Evolutionary conservation across 441 rosid genomes (phyloP).

Genomic region (Mallotus japonicus): DNA sequence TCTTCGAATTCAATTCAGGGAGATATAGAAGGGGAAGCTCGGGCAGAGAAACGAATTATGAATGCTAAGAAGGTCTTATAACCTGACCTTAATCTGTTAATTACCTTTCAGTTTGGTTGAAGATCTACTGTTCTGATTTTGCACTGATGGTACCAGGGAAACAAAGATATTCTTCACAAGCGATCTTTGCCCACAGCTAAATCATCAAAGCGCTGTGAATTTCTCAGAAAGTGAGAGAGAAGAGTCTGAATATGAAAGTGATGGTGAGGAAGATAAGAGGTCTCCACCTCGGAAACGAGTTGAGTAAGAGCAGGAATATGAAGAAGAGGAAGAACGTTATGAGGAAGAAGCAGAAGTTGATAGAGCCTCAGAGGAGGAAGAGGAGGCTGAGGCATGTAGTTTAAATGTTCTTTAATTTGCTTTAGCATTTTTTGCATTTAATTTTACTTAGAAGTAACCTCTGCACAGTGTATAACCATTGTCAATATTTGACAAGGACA

Average conservation of each 20-base stretch:
- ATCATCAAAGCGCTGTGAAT: conserved; percentile 55
- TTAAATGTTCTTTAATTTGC: background rate
- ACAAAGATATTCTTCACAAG: conserved; percentile 60
- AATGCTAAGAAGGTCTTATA: conserved; percentile 85
- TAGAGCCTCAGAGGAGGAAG: conserved; percentile 76
- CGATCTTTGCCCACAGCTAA: conserved; percentile 53
- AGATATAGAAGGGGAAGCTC: conserved; percentile 63
- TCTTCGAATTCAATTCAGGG: conserved; percentile 8
- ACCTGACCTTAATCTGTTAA: conserved; percentile 1
- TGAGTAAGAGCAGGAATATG: conserved; percentile 75
- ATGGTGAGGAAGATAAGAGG: conserved; percentile 77
- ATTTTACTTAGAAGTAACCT: background rate
- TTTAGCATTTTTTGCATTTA: background rate
- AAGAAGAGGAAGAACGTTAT: conserved; percentile 64
- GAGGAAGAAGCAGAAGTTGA: conserved; percentile 53
- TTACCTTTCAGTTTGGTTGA: background rate
- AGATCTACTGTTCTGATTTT: conserved; percentile 21
- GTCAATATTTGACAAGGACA: too few relatives aligned
- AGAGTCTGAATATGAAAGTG: conserved; percentile 92
- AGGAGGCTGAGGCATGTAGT: conserved; percentile 57
- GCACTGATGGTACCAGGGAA: conserved; percentile 44
- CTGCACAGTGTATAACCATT: background rate
- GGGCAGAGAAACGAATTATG: conserved; percentile 78
- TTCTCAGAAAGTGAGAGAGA: conserved; percentile 91
- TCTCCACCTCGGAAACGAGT: conserved; percentile 51